Evolutionary conservation across 31 red algal species (phyloP).

Genomic region (Odonthalia washingtoniensis): DNA sequence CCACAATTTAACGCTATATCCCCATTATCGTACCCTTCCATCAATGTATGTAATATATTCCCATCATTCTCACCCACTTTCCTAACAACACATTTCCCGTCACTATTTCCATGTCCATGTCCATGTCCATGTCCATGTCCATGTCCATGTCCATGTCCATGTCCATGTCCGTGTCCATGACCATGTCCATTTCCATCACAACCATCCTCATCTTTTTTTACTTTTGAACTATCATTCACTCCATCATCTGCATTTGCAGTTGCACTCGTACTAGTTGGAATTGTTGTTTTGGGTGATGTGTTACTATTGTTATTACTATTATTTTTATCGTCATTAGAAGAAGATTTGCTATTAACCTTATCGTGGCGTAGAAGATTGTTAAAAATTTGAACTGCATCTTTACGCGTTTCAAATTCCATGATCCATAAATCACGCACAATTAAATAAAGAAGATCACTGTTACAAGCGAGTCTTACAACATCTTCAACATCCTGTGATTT

Average conservation of each 20-base stretch:
- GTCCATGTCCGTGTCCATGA: too few relatives aligned
- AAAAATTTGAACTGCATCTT: slow-evolving; percentile 95
- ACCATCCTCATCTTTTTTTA: too few relatives aligned
- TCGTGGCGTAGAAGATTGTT: slow-evolving; percentile 92
- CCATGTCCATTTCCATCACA: too few relatives aligned
- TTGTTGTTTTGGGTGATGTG: too few relatives aligned
- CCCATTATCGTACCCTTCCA: slow-evolving; percentile 75
- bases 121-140: too few relatives aligned
- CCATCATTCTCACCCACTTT: slow-evolving; percentile 58
- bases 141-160: too few relatives aligned
- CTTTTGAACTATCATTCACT: too few relatives aligned
- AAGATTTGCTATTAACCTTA: slow-evolving; percentile 40
- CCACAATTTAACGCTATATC: slow-evolving; percentile 91
- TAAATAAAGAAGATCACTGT: slow-evolving; percentile 74
- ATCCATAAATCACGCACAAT: slow-evolving; percentile 68
- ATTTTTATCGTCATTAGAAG: too few relatives aligned
- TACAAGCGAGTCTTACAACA: slow-evolving; percentile 60
- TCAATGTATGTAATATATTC: slow-evolving; percentile 54
- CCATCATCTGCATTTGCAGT: too few relatives aligned
- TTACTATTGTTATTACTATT: too few relatives aligned
- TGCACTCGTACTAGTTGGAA: too few relatives aligned
- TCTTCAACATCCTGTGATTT: slow-evolving; percentile 74
- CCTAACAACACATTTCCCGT: slow-evolving; percentile 20
- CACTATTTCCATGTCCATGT: too few relatives aligned
- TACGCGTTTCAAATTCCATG: slow-evolving; percentile 98